A percentile compares a stretch with the other conserved stretches of the same genome.
phyloP scores from a whole-genome alignment of 352 stramenopile species.

The Thalassiosira sp. region DNA sequence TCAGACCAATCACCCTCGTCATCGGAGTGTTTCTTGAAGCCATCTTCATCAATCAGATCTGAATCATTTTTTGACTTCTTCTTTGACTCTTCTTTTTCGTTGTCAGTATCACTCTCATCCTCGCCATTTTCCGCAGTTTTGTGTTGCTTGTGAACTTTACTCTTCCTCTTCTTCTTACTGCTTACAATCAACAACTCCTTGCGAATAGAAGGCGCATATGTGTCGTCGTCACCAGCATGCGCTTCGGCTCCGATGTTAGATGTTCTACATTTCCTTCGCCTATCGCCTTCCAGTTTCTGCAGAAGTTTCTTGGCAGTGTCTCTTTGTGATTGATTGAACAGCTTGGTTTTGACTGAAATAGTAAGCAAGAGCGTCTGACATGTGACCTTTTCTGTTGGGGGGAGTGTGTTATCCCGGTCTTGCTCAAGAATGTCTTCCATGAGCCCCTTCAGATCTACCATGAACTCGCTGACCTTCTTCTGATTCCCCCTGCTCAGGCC shows the following conservation, averaged over 20 bases:
- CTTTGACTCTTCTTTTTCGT: constrained; percentile 29
- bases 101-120: constrained; percentile 35
- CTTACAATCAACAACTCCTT: constrained; percentile 77
- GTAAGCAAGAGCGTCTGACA: constrained; percentile 81
- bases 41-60: constrained; percentile 66
- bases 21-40: constrained; percentile 78
- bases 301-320: constrained; percentile 68
- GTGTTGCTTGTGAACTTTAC: constrained; percentile 38
- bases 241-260: constrained; percentile 46
- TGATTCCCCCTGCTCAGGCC: constrained; percentile 48
- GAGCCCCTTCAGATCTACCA: constrained; percentile 80
- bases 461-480: constrained; percentile 79
- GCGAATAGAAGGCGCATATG: constrained; percentile 33
- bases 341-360: constrained; percentile 80
- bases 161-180: constrained; percentile 73
- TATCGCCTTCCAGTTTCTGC: constrained; percentile 76
- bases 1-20: constrained; percentile 83
- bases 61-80: constrained; percentile 39
- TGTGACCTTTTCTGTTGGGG: constrained; percentile 67
- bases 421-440: constrained; percentile 84
- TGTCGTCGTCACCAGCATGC: constrained; percentile 22
- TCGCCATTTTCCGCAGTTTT: constrained; percentile 16
- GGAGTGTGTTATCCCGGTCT: constrained; percentile 64
- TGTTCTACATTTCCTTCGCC: constrained; percentile 71
- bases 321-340: constrained; percentile 80